Conservation (phyloP, 768 basidiomycete genomes). For the Podaxis sp. region DNA sequence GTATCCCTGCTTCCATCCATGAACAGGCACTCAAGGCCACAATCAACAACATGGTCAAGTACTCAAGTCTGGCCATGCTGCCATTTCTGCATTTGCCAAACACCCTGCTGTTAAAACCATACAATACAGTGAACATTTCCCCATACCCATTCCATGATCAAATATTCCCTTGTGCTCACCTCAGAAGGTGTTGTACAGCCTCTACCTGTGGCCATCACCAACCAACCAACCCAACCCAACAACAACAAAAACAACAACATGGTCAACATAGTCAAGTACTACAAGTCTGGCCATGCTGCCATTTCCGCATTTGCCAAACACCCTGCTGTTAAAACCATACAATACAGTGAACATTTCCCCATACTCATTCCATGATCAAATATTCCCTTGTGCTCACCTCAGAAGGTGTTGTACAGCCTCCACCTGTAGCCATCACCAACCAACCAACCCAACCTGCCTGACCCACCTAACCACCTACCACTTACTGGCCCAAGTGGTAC, state of each 20-base stretch:
- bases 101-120: conserved; percentile 79
- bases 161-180: conserved; percentile 84
- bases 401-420: conserved; percentile 76
- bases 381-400: conserved; percentile 87
- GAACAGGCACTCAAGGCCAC: conserved; percentile 80
- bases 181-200: conserved; percentile 83
- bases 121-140: conserved; percentile 82
- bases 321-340: conserved; percentile 72
- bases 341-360: conserved; percentile 83
- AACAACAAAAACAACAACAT: no score
- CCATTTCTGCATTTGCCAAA: conserved; percentile 71
- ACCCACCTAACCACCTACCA: no score
- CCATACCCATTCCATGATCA: conserved; percentile 86
- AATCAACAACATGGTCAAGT: conserved; percentile 89
- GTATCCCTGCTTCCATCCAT: conserved; percentile 79
- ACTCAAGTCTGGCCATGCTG: conserved; percentile 84
- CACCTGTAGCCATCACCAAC: conserved; percentile 63
- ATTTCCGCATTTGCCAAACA: conserved; percentile 76
- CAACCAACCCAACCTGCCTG: no score
- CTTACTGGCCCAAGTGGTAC: conserved; percentile 26
- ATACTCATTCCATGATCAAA: conserved; percentile 88
- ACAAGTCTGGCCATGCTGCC: conserved; percentile 83
- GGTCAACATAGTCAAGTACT: conserved; percentile 89
- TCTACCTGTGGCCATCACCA: conserved; percentile 62
- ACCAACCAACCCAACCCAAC: no score